Conservation (phyloP, 208 protist species). For the Trypanosoma boissoni region DNA sequence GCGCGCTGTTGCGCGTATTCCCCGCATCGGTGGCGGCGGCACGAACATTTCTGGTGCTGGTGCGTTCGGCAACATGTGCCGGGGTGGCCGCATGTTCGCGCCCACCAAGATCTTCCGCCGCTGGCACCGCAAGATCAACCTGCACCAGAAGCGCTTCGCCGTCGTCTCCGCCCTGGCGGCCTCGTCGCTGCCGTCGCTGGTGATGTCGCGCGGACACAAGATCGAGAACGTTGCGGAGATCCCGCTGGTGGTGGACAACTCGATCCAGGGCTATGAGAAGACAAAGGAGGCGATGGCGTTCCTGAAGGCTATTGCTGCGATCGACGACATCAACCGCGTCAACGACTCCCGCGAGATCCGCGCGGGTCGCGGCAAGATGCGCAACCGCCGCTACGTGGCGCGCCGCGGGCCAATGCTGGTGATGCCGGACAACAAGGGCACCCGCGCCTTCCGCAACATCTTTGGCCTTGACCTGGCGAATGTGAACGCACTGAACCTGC, state of each 20-base stretch:
- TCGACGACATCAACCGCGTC: constrained; percentile 94
- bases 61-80: constrained; percentile 99
- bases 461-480: constrained; percentile 94
- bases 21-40: constrained; percentile 97
- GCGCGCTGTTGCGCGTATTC: constrained; percentile 99
- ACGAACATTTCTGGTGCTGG: constrained; percentile 97
- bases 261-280: constrained; percentile 91
- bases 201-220: constrained; percentile 98
- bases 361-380: constrained; percentile 96
- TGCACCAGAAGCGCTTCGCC: constrained; percentile 97
- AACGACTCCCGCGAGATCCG: constrained; percentile 90
- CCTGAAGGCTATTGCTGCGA: constrained; percentile 92
- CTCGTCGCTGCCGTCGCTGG: constrained; percentile 94
- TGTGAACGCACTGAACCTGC: constrained; percentile 96
- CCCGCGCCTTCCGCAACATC: constrained; percentile 96
- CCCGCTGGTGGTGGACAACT: constrained; percentile 95
- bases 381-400: constrained; percentile 95
- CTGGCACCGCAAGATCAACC: constrained; percentile 98
- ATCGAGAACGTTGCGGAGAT: constrained; percentile 95
- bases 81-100: constrained; percentile 98
- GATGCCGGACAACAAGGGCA: constrained; percentile 88
- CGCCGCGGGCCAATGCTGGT: constrained; percentile 97
- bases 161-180: constrained; percentile 98
- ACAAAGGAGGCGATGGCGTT: constrained; percentile 95
- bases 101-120: constrained; percentile 97